Conservation (phyloP, 441 rosid genomes). For the Erodium trifolium region DNA sequence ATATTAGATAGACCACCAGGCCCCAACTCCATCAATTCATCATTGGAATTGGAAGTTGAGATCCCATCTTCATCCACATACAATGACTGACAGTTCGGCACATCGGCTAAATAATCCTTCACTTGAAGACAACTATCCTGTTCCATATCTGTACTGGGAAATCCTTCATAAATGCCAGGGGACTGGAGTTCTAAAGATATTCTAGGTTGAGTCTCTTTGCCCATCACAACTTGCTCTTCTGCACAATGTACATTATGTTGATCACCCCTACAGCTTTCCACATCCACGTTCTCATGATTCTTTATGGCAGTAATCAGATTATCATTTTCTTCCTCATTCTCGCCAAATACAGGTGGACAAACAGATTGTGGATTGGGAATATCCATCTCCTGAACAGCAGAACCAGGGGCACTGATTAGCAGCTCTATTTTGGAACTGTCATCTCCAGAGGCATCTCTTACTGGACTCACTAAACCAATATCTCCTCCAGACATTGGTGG, state of each 20-base stretch:
- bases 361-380: slow-evolving; percentile 22
- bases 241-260: neutral
- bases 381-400: slow-evolving; percentile 25
- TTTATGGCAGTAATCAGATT: slow-evolving; percentile 21
- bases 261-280: slow-evolving; percentile 7
- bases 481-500: slow-evolving; percentile 22
- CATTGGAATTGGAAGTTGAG: slow-evolving; percentile 28
- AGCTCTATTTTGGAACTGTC: slow-evolving; percentile 23
- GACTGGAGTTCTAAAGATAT: neutral
- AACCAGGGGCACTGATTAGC: slow-evolving; percentile 25
- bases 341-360: slow-evolving; percentile 24
- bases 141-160: slow-evolving; percentile 3
- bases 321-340: slow-evolving; percentile 31
- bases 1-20: slow-evolving; percentile 33
- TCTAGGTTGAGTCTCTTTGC: slow-evolving; percentile 7
- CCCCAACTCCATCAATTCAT: slow-evolving; percentile 30
- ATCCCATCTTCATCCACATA: slow-evolving; percentile 27
- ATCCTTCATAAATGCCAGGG: neutral
- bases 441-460: slow-evolving; percentile 27
- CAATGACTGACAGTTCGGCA: slow-evolving; percentile 26
- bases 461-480: slow-evolving; percentile 25
- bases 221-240: neutral
- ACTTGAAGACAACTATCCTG: slow-evolving; percentile 12
- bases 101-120: slow-evolving; percentile 27
- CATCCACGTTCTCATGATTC: slow-evolving; percentile 18